These are phyloP conservation scores for Scutellaria minor DNA, from an alignment of 257 asterid genomes.

Conservation along the genomic window DNA sequence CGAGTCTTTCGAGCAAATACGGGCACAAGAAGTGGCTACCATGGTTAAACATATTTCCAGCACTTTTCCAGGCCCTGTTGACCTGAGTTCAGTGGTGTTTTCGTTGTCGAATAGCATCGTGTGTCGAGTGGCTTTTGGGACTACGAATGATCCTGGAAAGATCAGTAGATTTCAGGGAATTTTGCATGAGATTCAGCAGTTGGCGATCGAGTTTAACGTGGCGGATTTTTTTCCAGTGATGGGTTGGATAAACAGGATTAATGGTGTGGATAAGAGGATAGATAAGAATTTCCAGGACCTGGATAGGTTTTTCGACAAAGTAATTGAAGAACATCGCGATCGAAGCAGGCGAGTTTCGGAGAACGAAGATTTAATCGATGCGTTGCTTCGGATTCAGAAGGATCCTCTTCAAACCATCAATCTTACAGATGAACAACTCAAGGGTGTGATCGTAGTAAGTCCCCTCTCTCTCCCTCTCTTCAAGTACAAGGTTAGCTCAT, in stretches of 20 bases:
- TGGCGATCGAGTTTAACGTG: constrained; percentile 35
- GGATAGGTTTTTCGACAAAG: constrained; percentile 40
- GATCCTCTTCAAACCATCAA: constrained; percentile 26
- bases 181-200: constrained; percentile 32
- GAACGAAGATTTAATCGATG: constrained; percentile 49
- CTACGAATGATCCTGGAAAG: not conserved
- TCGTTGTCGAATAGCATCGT: constrained; percentile 42
- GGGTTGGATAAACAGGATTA: constrained; percentile 49
- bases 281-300: constrained; percentile 26
- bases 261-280: constrained; percentile 44
- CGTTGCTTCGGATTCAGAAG: constrained; percentile 48
- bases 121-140: constrained; percentile 55
- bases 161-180: constrained; percentile 28
- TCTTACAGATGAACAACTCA: constrained; percentile 37
- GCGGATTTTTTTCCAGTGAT: constrained; percentile 49
- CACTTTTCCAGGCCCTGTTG: not conserved
- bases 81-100: constrained; percentile 39
- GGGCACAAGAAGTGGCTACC: constrained; percentile 39
- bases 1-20: constrained; percentile 37
- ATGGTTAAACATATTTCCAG: constrained; percentile 31
- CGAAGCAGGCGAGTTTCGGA: constrained; percentile 4
- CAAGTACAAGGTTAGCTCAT: no score
- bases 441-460: constrained; percentile 46
- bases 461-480: not conserved
- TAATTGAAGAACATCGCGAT: constrained; percentile 44